Conservation (phyloP, 2,329 filamentous ascomycete species). For the Lizonia empirigonia region DNA sequence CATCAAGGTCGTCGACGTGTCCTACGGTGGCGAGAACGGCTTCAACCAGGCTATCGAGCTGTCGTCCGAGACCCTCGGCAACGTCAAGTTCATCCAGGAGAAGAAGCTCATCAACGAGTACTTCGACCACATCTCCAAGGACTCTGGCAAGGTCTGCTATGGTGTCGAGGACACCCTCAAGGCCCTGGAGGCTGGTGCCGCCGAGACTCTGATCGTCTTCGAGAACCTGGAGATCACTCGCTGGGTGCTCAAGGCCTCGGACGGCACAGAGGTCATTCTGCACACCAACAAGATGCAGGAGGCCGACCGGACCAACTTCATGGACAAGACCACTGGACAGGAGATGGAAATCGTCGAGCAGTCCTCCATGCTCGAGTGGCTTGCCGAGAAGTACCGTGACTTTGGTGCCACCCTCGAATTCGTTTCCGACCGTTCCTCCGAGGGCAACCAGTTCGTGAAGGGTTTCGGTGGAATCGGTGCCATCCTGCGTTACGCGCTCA, state of each 20-base stretch:
- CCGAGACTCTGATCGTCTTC: conserved; percentile 93
- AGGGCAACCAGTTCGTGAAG: conserved; percentile 99
- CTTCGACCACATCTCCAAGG: conserved; percentile 98
- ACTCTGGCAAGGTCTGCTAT: conserved; percentile 96
- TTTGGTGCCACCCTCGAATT: conserved; percentile 96
- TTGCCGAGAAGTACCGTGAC: conserved; percentile 97
- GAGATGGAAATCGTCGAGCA: conserved; percentile 95
- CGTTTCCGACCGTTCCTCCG: conserved; percentile 94
- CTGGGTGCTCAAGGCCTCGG: conserved; percentile 83
- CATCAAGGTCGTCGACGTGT: conserved; percentile 99
- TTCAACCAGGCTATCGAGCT: conserved; percentile 99
- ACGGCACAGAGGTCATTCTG: conserved; percentile 73
- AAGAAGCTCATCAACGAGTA: conserved; percentile 99
- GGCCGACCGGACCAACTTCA: conserved; percentile 78
- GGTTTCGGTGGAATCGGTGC: conserved; percentile 98
- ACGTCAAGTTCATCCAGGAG: conserved; percentile 99
- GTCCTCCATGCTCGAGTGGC: conserved; percentile 97
- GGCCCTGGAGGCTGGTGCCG: conserved; percentile 92
- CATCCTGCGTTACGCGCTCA: conserved; percentile 98
- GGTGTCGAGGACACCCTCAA: conserved; percentile 97
- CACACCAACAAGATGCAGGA: conserved; percentile 91
- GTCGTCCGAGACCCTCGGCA: conserved; percentile 91
- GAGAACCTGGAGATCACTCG: conserved; percentile 96
- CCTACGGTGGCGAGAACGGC: conserved; percentile 97
- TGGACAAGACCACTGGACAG: conserved; percentile 93